A percentile compares a stretch with the other conserved stretches of the same genome.
These are phyloP conservation scores for Astrocystis sublimbata DNA, from an alignment of 495 filamentous ascomycete genomes.

Conservation along the genomic window DNA sequence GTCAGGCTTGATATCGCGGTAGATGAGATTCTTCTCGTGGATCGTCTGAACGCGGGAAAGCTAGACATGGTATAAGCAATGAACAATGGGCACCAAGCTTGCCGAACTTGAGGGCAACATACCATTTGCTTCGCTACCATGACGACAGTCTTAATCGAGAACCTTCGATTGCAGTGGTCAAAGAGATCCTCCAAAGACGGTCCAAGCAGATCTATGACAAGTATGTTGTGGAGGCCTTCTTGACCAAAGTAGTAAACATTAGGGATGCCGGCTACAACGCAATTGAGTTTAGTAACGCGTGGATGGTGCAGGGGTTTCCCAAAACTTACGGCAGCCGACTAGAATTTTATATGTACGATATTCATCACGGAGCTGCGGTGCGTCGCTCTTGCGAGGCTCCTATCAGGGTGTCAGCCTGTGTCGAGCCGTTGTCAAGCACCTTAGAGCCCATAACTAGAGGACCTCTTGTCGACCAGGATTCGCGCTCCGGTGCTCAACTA, in stretches of 20 bases:
- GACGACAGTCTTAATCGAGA: conserved; percentile 95
- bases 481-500: neutral
- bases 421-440: neutral
- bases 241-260: conserved; percentile 99
- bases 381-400: conserved; percentile 99
- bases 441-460: neutral
- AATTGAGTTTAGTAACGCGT: conserved; percentile 22
- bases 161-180: conserved; percentile 94
- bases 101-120: conserved; percentile 26
- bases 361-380: conserved; percentile 96
- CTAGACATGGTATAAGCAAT: conserved; percentile 45
- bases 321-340: conserved; percentile 92
- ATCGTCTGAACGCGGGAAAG: conserved; percentile 98
- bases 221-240: conserved; percentile 98
- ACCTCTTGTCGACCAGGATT: neutral
- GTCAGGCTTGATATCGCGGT: conserved; percentile 98
- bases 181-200: conserved; percentile 97
- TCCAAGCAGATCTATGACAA: conserved; percentile 96
- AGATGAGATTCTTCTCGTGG: conserved; percentile 99
- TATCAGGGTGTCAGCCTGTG: conserved; percentile 35
- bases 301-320: neutral
- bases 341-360: conserved; percentile 99
- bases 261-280: conserved; percentile 82
- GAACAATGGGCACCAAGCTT: conserved; percentile 13
- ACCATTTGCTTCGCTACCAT: conserved; percentile 99